Evolutionary conservation across 2,329 filamentous ascomycete genomes (phyloP).

Genomic region (Fusarium sp.): DNA sequence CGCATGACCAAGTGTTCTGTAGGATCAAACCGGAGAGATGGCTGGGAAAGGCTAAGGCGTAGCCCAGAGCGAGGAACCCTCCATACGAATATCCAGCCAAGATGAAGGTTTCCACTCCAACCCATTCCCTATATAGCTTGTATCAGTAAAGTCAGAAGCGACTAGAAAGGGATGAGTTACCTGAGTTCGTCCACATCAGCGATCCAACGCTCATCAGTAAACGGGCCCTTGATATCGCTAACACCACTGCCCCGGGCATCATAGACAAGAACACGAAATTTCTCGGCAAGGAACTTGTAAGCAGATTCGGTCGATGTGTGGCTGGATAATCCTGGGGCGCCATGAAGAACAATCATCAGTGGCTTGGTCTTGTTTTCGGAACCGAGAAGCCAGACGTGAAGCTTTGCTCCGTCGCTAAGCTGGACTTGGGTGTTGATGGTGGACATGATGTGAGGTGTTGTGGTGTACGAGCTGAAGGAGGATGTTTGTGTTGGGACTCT

Average conservation of each 20-base stretch:
- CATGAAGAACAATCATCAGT: slow-evolving; percentile 12
- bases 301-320: neutral
- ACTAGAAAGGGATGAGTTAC: neutral
- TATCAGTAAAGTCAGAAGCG: neutral
- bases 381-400: slow-evolving; percentile 19
- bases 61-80: slow-evolving; percentile 13
- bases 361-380: slow-evolving; percentile 14
- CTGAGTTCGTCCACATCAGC: slow-evolving; percentile 14
- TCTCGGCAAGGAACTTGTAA: slow-evolving; percentile 10
- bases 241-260: slow-evolving; percentile 14
- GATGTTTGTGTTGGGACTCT: neutral
- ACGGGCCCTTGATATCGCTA: slow-evolving; percentile 7
- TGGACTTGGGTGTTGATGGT: neutral
- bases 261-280: slow-evolving; percentile 17
- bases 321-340: slow-evolving; percentile 2
- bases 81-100: slow-evolving; percentile 15
- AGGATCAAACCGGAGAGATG: neutral
- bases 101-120: slow-evolving; percentile 8
- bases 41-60: neutral
- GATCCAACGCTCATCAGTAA: slow-evolving; percentile 17
- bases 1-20: slow-evolving; percentile 9
- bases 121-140: neutral
- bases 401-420: slow-evolving; percentile 14
- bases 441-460: neutral
- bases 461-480: neutral